These are phyloP conservation scores for Olyra latifolia DNA, from an alignment of 176 grass and related monocot genomes.

Conservation along the genomic window DNA sequence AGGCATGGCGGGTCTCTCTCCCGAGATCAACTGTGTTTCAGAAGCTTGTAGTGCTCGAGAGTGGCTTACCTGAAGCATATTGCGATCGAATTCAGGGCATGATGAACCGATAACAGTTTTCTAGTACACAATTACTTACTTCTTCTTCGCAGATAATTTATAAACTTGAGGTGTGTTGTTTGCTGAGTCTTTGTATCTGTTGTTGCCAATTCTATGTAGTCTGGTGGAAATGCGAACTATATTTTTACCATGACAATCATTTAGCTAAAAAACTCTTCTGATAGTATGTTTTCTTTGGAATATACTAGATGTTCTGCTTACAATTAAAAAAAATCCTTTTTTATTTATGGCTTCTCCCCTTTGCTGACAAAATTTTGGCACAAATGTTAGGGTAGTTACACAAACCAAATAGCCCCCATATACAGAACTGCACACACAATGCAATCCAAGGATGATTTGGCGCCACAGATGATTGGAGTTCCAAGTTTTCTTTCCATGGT, in stretches of 20 bases:
- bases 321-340: background rate
- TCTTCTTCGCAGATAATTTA: constrained; percentile 13
- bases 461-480: background rate
- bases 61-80: background rate
- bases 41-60: background rate
- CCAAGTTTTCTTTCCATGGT: background rate
- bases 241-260: background rate
- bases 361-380: background rate
- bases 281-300: background rate
- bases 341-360: background rate
- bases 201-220: background rate
- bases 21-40: background rate
- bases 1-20: background rate
- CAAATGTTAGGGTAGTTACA: background rate
- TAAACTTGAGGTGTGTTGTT: background rate
- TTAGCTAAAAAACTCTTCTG: background rate
- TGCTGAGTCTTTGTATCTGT: background rate
- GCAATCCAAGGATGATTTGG: background rate
- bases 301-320: background rate
- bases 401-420: background rate
- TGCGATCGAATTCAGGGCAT: background rate
- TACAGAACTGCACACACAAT: background rate
- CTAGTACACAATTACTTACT: background rate
- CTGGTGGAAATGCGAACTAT: background rate
- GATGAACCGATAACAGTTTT: background rate